Base-by-base conservation (phyloP, 129 eudicot genomes). In the Arctium minus region DNA sequence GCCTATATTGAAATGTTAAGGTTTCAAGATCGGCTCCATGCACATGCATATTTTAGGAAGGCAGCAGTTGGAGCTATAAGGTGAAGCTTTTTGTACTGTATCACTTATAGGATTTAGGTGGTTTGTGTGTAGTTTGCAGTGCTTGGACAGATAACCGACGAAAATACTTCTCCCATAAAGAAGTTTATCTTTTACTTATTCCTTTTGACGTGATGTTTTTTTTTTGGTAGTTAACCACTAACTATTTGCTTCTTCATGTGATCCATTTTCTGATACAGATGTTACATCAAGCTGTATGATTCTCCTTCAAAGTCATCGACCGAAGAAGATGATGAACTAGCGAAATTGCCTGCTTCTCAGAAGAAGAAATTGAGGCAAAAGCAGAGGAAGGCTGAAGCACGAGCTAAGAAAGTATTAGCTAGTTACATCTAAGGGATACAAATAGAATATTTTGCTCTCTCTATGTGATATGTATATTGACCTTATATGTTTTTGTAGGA, bases 361-460 rank as follows among this genome's bases (percentile, higher is more conserved):
- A 93, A 93, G 83, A 96, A 93, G 94, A 96, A 93, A 85, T 33
- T 93, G 92, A 91, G 95, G 86, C 99, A 96, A 85, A 96, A 93
- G 79, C 99, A 91, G 85, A 90, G 93, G 83, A 96, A 96, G 80
- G 99, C 99, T 46, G 99, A 91, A 79, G 97, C 97, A 69, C 88
- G 97, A 68, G 97, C 97, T 75, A 96, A 96, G 86, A 96, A 96
- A 87, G 99, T 95, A 91, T 32, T 77, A 8, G n/a, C 53, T 31
- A 4, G 27, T 90, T 36, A 39, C 22, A 18, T 74, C 64, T 74
- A 17, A 44, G 32, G 68, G 65, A 11, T 11, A 13, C 11, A 48
- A 33, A 70, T 8, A 36, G 5, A 30, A 2, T 33, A 33, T 12
- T 72, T 80, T 79, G 22, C 48, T 39, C 70, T 50, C 48, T 18